A percentile compares a stretch with the other conserved stretches of the same genome.
phyloP scores from a whole-genome alignment of 2,329 filamentous ascomycete genomes.

The Mycosphaerelloides madeirae region DNA sequence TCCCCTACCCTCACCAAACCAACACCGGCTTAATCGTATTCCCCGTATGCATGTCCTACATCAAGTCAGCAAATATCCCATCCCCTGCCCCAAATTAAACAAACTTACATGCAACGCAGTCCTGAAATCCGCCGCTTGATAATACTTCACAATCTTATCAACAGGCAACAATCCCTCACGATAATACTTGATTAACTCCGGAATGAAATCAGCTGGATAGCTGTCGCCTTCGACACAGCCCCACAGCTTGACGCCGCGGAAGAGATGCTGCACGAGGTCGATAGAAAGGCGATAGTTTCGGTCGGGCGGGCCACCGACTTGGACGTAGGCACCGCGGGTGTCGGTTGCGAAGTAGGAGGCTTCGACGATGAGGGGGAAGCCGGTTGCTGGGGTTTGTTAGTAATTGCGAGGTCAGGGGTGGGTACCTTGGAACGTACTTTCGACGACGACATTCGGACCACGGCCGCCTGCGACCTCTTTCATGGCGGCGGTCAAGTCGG shows the following conservation, averaged over 20 bases:
- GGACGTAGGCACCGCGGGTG: constrained; percentile 40
- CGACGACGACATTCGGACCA: constrained; percentile 42
- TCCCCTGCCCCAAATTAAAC: neutral
- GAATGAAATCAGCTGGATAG: constrained; percentile 36
- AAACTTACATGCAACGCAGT: constrained; percentile 27
- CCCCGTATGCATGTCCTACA: constrained; percentile 35
- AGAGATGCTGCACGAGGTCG: constrained; percentile 36
- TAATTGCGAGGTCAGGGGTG: neutral
- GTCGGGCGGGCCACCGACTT: constrained; percentile 42
- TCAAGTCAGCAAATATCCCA: neutral
- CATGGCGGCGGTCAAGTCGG: constrained; percentile 30
- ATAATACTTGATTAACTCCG: constrained; percentile 43
- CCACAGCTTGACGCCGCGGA: constrained; percentile 41
- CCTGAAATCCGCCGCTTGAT: constrained; percentile 37
- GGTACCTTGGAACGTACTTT: constrained; percentile 22
- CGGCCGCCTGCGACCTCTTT: constrained; percentile 27
- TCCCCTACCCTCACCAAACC: constrained; percentile 33
- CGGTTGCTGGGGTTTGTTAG: constrained; percentile 12
- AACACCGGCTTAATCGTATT: constrained; percentile 38
- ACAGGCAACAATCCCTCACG: constrained; percentile 41
- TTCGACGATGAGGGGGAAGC: constrained; percentile 16
- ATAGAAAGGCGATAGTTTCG: constrained; percentile 38
- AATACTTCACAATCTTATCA: constrained; percentile 40
- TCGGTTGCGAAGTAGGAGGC: constrained; percentile 16
- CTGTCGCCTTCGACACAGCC: constrained; percentile 44